phyloP scores from a whole-genome alignment of 805 yeast species.

The Dipodascus geniculatus region DNA sequence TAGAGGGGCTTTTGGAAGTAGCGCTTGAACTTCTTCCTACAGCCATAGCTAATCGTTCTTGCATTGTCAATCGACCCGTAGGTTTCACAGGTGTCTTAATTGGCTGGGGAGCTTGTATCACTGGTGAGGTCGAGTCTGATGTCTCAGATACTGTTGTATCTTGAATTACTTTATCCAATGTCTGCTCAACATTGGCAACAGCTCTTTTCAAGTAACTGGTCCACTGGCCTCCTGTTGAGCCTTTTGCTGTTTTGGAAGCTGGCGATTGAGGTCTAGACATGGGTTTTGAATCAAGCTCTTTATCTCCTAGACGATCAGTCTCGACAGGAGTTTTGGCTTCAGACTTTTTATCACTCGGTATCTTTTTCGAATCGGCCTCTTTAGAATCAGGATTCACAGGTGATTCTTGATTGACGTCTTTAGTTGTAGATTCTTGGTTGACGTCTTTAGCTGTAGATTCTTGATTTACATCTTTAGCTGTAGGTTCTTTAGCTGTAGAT shows the following conservation, averaged over 20 bases:
- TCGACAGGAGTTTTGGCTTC: not conserved
- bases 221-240: constrained; percentile 10
- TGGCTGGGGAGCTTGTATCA: not conserved
- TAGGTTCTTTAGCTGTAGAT: too few species aligned
- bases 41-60: constrained; percentile 77
- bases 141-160: constrained; percentile 14
- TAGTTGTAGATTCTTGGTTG: too few species aligned
- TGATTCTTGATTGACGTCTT: too few species aligned
- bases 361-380: not conserved
- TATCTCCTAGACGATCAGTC: too few species aligned
- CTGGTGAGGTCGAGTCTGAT: not conserved
- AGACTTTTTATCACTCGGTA: not conserved
- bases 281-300: too few species aligned
- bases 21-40: constrained; percentile 33
- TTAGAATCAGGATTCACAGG: too few species aligned
- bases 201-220: constrained; percentile 26
- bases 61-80: constrained; percentile 48
- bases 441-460: too few species aligned
- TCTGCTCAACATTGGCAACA: constrained; percentile 31
- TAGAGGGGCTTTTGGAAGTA: not conserved
- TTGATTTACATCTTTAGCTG: too few species aligned
- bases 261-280: too few species aligned
- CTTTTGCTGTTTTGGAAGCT: not conserved
- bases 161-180: constrained; percentile 28
- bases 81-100: constrained; percentile 3